Evolutionary conservation across 768 basidiomycete genomes (phyloP).

Genomic region (Pleurotus pulmonarius): DNA sequence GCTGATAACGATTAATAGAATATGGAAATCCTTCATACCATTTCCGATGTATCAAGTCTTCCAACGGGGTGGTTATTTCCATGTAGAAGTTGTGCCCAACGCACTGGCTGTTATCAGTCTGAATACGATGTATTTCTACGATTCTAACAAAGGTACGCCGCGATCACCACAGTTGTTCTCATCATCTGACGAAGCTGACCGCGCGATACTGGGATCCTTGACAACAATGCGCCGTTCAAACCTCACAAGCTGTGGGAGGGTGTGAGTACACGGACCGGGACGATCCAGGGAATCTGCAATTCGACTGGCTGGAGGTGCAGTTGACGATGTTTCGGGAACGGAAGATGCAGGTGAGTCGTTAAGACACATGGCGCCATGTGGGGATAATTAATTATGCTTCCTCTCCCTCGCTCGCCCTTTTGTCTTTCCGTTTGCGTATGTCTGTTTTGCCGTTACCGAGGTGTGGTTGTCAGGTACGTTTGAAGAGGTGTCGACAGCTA

Average conservation of each 20-base stretch:
- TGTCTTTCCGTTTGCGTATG: no score
- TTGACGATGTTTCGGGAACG: slow-evolving; percentile 61
- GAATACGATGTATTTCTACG: slow-evolving; percentile 91
- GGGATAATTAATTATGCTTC: slow-evolving; percentile 8
- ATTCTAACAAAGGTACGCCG: slow-evolving; percentile 74
- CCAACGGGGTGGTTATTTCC: slow-evolving; percentile 83
- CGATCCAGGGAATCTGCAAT: slow-evolving; percentile 85
- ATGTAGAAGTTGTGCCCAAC: slow-evolving; percentile 75
- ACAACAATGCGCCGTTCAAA: background rate
- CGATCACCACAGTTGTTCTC: slow-evolving; percentile 7
- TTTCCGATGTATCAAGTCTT: slow-evolving; percentile 77
- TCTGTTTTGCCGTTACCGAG: slow-evolving; percentile 10
- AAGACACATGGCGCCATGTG: background rate
- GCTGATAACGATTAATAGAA: slow-evolving; percentile 35
- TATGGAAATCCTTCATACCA: slow-evolving; percentile 82
- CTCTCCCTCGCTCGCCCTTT: slow-evolving; percentile 5
- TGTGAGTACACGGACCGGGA: slow-evolving; percentile 57
- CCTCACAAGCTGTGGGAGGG: slow-evolving; percentile 63
- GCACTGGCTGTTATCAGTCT: slow-evolving; percentile 76
- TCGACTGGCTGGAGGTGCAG: slow-evolving; percentile 91
- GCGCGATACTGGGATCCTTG: background rate
- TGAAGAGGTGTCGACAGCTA: background rate
- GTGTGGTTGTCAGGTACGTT: slow-evolving; percentile 38
- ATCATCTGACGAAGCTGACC: slow-evolving; percentile 8
- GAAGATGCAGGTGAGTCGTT: slow-evolving; percentile 62